Evolutionary conservation across 2,329 filamentous ascomycete genomes (phyloP), one percentile per base, ranked within the genome.

Genomic region (Penicillium sclerotigenum): DNA sequence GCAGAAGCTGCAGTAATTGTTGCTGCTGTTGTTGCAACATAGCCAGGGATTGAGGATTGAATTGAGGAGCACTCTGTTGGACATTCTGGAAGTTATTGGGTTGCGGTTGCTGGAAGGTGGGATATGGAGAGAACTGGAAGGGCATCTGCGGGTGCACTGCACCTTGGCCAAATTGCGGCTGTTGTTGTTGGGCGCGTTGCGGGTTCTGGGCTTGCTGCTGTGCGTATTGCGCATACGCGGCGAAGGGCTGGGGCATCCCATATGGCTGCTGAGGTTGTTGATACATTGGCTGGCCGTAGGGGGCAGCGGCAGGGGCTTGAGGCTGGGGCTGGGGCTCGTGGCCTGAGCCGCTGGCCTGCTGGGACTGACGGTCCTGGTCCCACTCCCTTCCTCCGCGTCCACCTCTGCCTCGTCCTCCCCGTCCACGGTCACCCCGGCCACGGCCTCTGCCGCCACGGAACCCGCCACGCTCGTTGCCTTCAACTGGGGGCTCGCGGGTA

Each of bases 11-110:
- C 47, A 69, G 64, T 31, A 66, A 65, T 37, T 70, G 68, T 28
- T 71, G 73, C 57, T 74, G 73, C 57, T 75, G 73, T 51, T 76
- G 73, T 54, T 79, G 79, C 38, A 76, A 51, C 20, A 68, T 68
- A 60, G 80, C 78, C 56, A 86, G 77, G 66, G 87, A 81, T 1
- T 81, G 78, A 4, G 84, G 84, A 60, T 85, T 86, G 57, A 85
- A 78, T 61, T 82, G 82, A 10, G 45, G n/a, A n/a, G 80, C 74
- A 59, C 79, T 74, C 43, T 70, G 69, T 34, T 73, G 69, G 16
- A 76, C 67, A 38, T 74, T 66, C 33, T 66, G 68, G 52, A 73
- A 73, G 7, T 76, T 71, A 48, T 80, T 75, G 59, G 80, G 82
- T 59, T 74, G 77, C 48, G 65, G 62, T 56, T 71, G 73, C 47